Conservation (phyloP, 768 basidiomycete genomes). For the Erythrobasidium yunnanense region DNA sequence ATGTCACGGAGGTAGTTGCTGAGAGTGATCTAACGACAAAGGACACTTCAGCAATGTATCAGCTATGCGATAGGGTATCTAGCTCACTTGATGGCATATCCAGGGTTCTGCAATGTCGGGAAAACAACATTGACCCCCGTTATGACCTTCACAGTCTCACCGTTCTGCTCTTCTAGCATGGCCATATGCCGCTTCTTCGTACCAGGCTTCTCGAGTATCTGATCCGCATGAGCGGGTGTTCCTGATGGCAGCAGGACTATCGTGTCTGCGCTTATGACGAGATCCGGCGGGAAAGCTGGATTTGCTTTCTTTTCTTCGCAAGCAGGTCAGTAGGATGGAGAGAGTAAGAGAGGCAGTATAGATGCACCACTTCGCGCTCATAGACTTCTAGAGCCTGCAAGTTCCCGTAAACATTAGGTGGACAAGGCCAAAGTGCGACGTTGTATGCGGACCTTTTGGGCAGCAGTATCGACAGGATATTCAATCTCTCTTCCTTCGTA, state of each 20-base stretch:
- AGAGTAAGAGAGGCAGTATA: too few species aligned
- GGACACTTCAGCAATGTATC: neutral
- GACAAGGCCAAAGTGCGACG: too few species aligned
- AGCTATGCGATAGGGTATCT: neutral
- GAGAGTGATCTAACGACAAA: conserved; percentile 13
- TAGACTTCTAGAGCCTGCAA: conserved; percentile 68
- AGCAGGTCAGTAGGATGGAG: conserved; percentile 9
- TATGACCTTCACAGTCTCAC: conserved; percentile 76
- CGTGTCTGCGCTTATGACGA: conserved; percentile 71
- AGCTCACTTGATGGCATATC: neutral
- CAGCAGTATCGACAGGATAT: conserved; percentile 65
- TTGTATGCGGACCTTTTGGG: conserved; percentile 50
- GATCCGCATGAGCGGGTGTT: conserved; percentile 44
- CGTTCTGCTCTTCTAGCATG: conserved; percentile 80
- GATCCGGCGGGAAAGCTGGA: conserved; percentile 61
- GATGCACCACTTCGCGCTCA: conserved; percentile 54
- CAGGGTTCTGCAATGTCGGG: neutral
- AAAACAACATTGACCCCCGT: conserved; percentile 74
- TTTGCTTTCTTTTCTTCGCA: conserved; percentile 45
- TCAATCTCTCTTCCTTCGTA: conserved; percentile 59
- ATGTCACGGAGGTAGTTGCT: conserved; percentile 25
- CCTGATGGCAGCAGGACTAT: conserved; percentile 68
- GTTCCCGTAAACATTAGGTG: too few species aligned
- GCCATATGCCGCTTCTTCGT: conserved; percentile 69
- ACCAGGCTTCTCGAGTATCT: conserved; percentile 77